Evolutionary conservation across 306 rosid genomes (phyloP).

Genomic region (Benincasa hispida): DNA sequence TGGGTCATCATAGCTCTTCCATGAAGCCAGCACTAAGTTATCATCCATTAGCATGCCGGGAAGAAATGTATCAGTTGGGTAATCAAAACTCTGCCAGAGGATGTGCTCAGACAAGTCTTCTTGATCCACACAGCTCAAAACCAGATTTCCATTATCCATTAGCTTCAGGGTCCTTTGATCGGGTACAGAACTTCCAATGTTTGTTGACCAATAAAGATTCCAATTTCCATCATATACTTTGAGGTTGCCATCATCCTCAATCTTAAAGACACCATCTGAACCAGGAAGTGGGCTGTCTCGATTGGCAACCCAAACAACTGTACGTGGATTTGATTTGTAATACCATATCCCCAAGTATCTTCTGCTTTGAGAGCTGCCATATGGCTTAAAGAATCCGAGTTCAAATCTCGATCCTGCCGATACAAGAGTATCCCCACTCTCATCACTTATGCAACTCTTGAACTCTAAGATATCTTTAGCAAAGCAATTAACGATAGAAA

Average conservation of each 20-base stretch:
- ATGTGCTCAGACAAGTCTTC: slow-evolving; percentile 16
- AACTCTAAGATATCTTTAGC: slow-evolving; percentile 34
- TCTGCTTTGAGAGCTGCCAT: slow-evolving; percentile 41
- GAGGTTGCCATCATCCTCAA: slow-evolving; percentile 57
- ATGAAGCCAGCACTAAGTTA: slow-evolving; percentile 40
- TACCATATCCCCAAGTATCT: slow-evolving; percentile 78
- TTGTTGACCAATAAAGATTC: slow-evolving; percentile 38
- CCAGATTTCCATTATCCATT: slow-evolving; percentile 56
- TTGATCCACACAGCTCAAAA: slow-evolving; percentile 24
- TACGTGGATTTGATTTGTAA: slow-evolving; percentile 32
- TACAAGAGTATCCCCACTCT: slow-evolving; percentile 29
- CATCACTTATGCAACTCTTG: slow-evolving; percentile 15
- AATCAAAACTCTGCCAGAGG: slow-evolving; percentile 58
- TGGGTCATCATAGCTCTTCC: slow-evolving; percentile 51
- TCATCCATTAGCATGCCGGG: slow-evolving; percentile 68
- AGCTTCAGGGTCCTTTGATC: slow-evolving; percentile 21
- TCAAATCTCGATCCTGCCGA: slow-evolving; percentile 47
- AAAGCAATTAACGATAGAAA: slow-evolving; percentile 18
- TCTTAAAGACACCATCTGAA: slow-evolving; percentile 31
- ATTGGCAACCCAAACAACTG: slow-evolving; percentile 71
- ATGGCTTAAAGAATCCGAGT: slow-evolving; percentile 56
- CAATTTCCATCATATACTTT: slow-evolving; percentile 30
- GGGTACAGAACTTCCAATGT: slow-evolving; percentile 24
- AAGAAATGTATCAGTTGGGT: slow-evolving; percentile 73
- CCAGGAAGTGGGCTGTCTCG: slow-evolving; percentile 44